Evolutionary conservation across 176 grass and related monocot species (phyloP).

Genomic region (Miscanthus lutarioriparius): DNA sequence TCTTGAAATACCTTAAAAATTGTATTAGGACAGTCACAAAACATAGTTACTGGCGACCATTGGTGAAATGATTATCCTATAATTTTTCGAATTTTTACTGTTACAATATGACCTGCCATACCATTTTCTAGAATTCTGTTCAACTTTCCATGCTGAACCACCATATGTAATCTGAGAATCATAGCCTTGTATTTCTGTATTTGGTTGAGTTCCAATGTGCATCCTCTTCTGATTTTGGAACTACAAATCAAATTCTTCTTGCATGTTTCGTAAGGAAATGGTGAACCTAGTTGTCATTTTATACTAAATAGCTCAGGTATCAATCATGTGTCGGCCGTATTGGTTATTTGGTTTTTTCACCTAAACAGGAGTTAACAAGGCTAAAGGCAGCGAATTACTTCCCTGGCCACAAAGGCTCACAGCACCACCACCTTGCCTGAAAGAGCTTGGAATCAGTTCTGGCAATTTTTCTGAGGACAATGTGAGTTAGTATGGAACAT

Average conservation of each 20-base stretch:
- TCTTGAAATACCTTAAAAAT: neutral
- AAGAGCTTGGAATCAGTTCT: conserved; percentile 62
- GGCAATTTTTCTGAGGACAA: conserved; percentile 55
- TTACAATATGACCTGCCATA: neutral
- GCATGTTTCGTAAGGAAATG: no score
- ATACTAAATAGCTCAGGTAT: no score
- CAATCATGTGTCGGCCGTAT: neutral
- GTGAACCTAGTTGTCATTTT: no score
- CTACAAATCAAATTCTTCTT: no score
- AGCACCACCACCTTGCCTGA: conserved; percentile 58
- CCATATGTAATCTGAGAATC: neutral
- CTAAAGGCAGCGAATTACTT: conserved; percentile 58
- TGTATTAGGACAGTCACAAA: neutral
- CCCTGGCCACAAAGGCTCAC: conserved; percentile 75
- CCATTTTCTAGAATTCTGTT: neutral
- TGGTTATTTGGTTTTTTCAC: conserved; percentile 9
- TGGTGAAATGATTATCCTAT: neutral
- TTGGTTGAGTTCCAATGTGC: neutral
- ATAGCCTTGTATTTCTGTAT: neutral
- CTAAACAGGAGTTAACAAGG: conserved; percentile 52
- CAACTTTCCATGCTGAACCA: neutral
- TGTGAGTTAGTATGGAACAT: conserved; percentile 35
- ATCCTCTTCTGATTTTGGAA: conserved; percentile 2
- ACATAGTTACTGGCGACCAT: neutral
- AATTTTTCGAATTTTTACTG: neutral